Evolutionary conservation across 805 yeast genomes (phyloP), one percentile per base, ranked within the genome.

Genomic region (Grigorovia humatica): DNA sequence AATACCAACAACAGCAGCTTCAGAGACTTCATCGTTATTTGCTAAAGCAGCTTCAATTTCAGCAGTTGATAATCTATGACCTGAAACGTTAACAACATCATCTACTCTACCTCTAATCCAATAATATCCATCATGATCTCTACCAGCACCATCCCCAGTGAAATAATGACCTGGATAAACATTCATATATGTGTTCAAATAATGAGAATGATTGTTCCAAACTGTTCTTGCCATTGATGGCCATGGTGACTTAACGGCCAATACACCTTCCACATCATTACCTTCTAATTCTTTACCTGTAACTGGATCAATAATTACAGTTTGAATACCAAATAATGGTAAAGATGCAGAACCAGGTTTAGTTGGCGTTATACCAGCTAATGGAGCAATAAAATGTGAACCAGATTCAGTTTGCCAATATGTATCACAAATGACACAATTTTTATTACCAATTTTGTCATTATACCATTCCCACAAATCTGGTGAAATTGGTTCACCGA

Each of bases 361-460:
- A 57, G 93, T 86, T 61, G 96, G 95, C 44, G 91, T 82, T 43
- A 85, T 84, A 68, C 99, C 98, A 17, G 98, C 96, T 62, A 93
- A 71, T 56, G 98, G 96, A 46, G 96, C 85, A 69, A 93, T 85
- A 69, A 93, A 77, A 67, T 91, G 97, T 40, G 96, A 85, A 51
- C 99, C 99, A 13, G 96, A 84, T 74, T 93, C 99, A 42, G 98
- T 93, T 75, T 90, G 96, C 99, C 99, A 93, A 79, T 89, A 89
- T 46, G 99, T 93, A 73, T 93, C 99, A 63, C 88, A 83, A 60
- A 91, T 83, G 63, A 89, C 96, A 65, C 95, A 87, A 67, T 87
- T 78, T 54, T 82, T 81, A 63, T 89, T 85, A 65, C 99, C 99
- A 62, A 93, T 83, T 68, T 86, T 80, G 62, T 87, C 91, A 68